phyloP scores from a whole-genome alignment of 2,329 filamentous ascomycete species.

The Cladosporium colombiae region DNA sequence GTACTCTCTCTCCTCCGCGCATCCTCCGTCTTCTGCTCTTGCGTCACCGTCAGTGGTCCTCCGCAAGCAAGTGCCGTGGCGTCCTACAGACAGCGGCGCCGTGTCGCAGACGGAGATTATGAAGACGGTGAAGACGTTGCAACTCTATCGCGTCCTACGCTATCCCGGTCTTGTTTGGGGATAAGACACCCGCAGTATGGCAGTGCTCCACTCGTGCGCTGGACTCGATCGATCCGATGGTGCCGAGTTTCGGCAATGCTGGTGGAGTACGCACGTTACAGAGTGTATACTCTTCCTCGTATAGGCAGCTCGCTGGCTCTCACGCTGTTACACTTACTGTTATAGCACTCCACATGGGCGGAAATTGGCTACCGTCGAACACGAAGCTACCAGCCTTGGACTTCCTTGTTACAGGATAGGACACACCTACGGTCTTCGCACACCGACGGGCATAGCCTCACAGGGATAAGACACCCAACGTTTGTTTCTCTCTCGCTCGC shows the following conservation, averaged over 20 bases:
- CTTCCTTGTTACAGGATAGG: not conserved
- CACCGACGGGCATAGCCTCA: not conserved
- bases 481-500: not conserved
- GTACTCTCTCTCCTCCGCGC: not conserved
- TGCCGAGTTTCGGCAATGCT: not conserved
- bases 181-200: constrained; percentile 9
- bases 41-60: not conserved
- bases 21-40: not conserved
- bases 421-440: not conserved
- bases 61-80: not conserved
- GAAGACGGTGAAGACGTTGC: constrained; percentile 17
- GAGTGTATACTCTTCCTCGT: not conserved
- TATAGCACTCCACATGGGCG: not conserved
- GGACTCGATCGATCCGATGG: not conserved
- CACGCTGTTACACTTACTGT: not conserved
- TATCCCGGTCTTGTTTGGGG: not conserved
- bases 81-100: not conserved
- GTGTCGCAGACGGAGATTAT: constrained; percentile 15
- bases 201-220: constrained; percentile 1
- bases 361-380: constrained; percentile 2
- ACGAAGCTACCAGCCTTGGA: not conserved
- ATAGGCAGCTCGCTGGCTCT: not conserved
- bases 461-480: constrained; percentile 15
- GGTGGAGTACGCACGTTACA: not conserved
- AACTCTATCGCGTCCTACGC: not conserved